These are phyloP conservation scores for Pleurotus pulmonarius DNA, from an alignment of 768 basidiomycete species.

Conservation along the genomic window DNA sequence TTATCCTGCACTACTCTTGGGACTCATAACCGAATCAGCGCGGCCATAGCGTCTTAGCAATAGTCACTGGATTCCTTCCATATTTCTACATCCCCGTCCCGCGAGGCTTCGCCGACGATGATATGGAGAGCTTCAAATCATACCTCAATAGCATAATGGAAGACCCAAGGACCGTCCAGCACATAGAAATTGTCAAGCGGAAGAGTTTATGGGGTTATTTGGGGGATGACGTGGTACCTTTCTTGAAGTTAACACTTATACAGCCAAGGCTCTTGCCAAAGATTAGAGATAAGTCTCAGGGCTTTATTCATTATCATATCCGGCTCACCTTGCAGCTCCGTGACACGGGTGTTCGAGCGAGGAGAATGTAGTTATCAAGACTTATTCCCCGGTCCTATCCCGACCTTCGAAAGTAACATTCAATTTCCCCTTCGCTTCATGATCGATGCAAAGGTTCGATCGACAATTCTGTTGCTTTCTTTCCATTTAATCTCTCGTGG, in stretches of 20 bases:
- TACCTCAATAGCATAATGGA: slow-evolving; percentile 67
- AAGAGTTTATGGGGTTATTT: slow-evolving; percentile 85
- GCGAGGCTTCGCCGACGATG: slow-evolving; percentile 70
- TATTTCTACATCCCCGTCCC: slow-evolving; percentile 94
- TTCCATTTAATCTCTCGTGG: background rate
- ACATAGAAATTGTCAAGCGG: slow-evolving; percentile 57
- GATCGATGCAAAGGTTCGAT: slow-evolving; percentile 87
- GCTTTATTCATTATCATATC: background rate
- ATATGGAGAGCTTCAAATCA: slow-evolving; percentile 59
- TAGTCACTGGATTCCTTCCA: slow-evolving; percentile 79
- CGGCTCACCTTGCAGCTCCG: slow-evolving; percentile 2
- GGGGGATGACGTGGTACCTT: slow-evolving; percentile 75
- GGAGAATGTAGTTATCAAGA: slow-evolving; percentile 67
- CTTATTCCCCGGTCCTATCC: slow-evolving; percentile 46
- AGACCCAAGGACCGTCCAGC: slow-evolving; percentile 34
- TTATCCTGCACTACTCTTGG: background rate
- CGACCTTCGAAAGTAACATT: slow-evolving; percentile 94
- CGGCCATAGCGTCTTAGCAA: slow-evolving; percentile 86
- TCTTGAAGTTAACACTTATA: slow-evolving; percentile 78
- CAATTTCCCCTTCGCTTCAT: slow-evolving; percentile 90
- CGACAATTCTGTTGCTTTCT: background rate
- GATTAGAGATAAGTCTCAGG: slow-evolving; percentile 78
- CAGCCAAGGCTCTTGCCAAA: slow-evolving; percentile 80
- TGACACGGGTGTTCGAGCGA: slow-evolving; percentile 62
- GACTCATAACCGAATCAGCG: slow-evolving; percentile 35